Conservation (phyloP, 768 basidiomycete species). For the Astraeus odoratus region DNA sequence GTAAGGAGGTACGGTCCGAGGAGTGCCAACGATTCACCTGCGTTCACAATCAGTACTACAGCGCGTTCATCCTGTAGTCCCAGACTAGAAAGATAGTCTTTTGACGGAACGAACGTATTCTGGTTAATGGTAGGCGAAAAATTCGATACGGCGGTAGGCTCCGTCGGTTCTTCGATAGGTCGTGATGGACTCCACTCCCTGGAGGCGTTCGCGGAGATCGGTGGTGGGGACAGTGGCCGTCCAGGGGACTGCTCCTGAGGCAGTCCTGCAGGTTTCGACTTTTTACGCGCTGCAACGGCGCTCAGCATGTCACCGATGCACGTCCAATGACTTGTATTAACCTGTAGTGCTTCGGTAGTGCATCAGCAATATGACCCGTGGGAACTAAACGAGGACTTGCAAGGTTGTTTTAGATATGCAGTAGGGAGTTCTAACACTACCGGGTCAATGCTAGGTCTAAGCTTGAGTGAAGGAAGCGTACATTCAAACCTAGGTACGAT, state of each 20-base stretch:
- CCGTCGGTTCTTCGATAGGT: neutral
- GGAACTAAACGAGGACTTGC: too few relatives aligned
- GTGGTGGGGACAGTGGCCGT: neutral
- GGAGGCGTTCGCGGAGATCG: neutral
- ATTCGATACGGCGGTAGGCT: neutral
- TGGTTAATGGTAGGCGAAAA: neutral
- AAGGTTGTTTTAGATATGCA: too few relatives aligned
- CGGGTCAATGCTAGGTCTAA: too few relatives aligned
- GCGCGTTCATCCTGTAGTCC: constrained; percentile 20
- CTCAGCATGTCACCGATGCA: neutral
- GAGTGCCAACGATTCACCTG: constrained; percentile 53
- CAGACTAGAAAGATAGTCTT: constrained; percentile 30
- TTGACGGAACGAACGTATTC: constrained; percentile 34
- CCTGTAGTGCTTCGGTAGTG: too few relatives aligned
- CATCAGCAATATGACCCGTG: too few relatives aligned
- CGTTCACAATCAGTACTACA: constrained; percentile 38
- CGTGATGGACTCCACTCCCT: constrained; percentile 2
- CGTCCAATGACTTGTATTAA: too few relatives aligned
- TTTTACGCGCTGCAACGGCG: neutral
- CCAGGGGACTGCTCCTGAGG: neutral
- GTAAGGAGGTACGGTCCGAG: constrained; percentile 58
- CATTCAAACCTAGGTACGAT: too few relatives aligned
- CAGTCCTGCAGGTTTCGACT: neutral
- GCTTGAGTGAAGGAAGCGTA: too few relatives aligned
- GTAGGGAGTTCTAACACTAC: too few relatives aligned